These are phyloP conservation scores for Kluyveromyces sp. DNA, from an alignment of 1,139 yeast species.

Conservation along the genomic window DNA sequence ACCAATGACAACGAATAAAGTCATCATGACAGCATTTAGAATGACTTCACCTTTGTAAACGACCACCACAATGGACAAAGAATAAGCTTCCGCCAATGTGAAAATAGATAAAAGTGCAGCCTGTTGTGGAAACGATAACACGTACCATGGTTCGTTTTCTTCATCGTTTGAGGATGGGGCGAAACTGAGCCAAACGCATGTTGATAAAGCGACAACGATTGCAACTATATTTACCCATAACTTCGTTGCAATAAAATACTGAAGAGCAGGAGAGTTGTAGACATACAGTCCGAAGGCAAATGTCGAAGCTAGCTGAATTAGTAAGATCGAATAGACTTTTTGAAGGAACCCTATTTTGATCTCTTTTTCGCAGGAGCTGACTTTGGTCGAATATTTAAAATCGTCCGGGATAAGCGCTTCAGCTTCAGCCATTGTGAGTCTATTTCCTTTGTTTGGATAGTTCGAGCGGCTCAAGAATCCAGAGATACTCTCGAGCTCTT, in stretches of 20 bases:
- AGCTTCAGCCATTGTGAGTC: neutral
- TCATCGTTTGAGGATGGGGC: constrained; percentile 50
- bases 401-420: constrained; percentile 51
- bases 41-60: constrained; percentile 59
- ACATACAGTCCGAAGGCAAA: constrained; percentile 53
- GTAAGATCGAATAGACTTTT: constrained; percentile 68
- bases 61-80: constrained; percentile 62
- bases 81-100: constrained; percentile 69
- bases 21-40: constrained; percentile 64
- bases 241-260: constrained; percentile 53
- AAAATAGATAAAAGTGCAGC: constrained; percentile 54
- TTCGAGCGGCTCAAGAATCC: neutral
- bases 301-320: constrained; percentile 58
- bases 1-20: constrained; percentile 64
- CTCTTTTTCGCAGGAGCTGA: constrained; percentile 69
- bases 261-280: constrained; percentile 41
- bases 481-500: too few species aligned
- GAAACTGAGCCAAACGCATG: constrained; percentile 51
- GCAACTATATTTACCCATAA: constrained; percentile 56
- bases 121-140: constrained; percentile 31
- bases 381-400: constrained; percentile 75
- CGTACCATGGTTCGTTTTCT: constrained; percentile 28
- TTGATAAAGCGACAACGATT: constrained; percentile 48
- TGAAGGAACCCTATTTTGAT: constrained; percentile 71
- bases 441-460: neutral